Conservation (phyloP, 2,329 filamentous ascomycete species). For the Lasiodiplodia hormozganensis region DNA sequence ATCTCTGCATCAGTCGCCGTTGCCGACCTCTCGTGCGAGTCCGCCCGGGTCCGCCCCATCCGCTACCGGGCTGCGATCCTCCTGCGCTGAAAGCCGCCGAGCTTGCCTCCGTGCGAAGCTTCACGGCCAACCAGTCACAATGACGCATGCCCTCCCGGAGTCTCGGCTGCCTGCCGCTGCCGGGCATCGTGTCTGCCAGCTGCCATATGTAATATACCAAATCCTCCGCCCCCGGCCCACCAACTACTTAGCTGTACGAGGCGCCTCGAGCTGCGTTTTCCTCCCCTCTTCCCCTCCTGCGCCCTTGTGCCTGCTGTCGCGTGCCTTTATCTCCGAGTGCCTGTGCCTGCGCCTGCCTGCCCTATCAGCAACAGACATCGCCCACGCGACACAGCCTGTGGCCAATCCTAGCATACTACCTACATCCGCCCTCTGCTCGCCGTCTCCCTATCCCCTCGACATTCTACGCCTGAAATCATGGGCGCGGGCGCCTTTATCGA, state of each 20-base stretch:
- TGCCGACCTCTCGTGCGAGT: conserved; percentile 12
- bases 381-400: not conserved
- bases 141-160: conserved; percentile 8
- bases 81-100: not conserved
- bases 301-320: not conserved
- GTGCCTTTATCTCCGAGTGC: not conserved
- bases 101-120: not conserved
- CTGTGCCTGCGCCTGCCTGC: not conserved
- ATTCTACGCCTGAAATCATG: conserved; percentile 46
- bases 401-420: not conserved
- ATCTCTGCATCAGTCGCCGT: not conserved
- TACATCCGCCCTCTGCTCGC: not conserved
- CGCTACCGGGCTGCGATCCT: conserved; percentile 1
- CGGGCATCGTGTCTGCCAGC: not conserved
- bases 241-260: not conserved
- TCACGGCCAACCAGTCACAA: conserved; percentile 3
- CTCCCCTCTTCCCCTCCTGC: not conserved
- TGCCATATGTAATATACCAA: not conserved
- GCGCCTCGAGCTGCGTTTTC: not conserved
- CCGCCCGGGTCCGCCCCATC: conserved; percentile 4
- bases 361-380: not conserved
- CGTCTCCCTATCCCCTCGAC: not conserved
- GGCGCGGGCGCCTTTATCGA: conserved; percentile 65
- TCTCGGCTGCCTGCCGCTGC: conserved; percentile 6
- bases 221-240: conserved; percentile 10